Evolutionary conservation across 371 early-diverging fungal genomes (phyloP), one percentile per base, ranked within the genome.

Genomic region (Rhizoclosmatium hyalinum): DNA sequence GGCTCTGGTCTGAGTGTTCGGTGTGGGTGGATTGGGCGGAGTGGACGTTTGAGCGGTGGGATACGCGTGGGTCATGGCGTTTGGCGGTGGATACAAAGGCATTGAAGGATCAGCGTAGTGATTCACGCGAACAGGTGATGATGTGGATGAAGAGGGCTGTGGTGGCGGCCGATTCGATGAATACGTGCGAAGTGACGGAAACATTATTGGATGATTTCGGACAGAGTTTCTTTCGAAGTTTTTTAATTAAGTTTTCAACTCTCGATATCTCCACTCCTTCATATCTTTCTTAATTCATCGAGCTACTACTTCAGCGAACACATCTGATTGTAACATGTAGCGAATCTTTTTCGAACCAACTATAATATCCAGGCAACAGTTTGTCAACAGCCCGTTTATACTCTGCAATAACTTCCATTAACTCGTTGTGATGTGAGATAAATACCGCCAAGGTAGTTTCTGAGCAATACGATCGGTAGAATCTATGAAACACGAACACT

Each of bases 371-470:
- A 1, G 67, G 67, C 8, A 50, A 1, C 54, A 67, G 2, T 46
- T 67, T 67, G 54, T 67, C 67, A 19, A 67, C 55, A 8, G 67
- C 67, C 8, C 54, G 39, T n/a, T 46, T 39, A 24, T 19, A 67
- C 39, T 67, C 67, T 43, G 53, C 46, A 67, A 67, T 67, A 12
- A 67, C 67, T 24, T 67, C 67, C 46, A 67, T 67, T 24, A 67
- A 8, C 14, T 32, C 32, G 19, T 24, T 50, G 32, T 19, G 46
- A 14, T 53, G 46, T 19, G 67, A 41, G 8, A 67, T 46, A 67
- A 67, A 67, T 5, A 67, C 46, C 4, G 24, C 67, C 44, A 67
- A 39, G n/a, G 39, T 53, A 12, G 67, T 67, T 39, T 67, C 67
- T 0, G 39, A 46, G 24, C 67, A 67, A 53, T 67, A 67, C 67